Base-by-base conservation (phyloP, 192 early-diverging fungal genomes). In the Spizellomyces sp. region DNA sequence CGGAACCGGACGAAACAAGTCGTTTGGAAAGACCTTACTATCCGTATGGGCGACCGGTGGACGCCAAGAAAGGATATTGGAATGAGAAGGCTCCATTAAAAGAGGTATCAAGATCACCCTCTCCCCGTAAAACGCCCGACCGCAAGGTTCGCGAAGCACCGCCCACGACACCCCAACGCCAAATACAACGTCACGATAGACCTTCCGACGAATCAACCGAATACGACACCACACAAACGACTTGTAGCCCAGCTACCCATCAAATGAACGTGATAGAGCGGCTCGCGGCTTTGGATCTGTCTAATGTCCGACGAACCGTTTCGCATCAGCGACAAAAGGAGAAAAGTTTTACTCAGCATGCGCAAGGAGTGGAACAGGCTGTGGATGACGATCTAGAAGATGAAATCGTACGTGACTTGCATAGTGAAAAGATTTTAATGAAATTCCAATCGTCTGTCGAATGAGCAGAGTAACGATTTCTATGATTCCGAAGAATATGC, bases 211-310 rank as follows among this genome's bases (percentile, higher is more conserved):
- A 12, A 12, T 36, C 27, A 0, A 36, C 27, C 3, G 27, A 36
- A 36, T 36, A 36, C 27, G 50, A 54, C 50, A n/a, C 50, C 15
- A 15, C 14, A 61, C 59, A 14, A 15, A 14, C 17, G 21, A 36
- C 42, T 14, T 27, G 17, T 17, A 41, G 17, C 36, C 4, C 59
- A 36, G 42, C 59, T 7, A 61, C 59, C 5, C 43, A 63, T 27
- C 61, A 50, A 12, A 63, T 63, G 62, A 48, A 27, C 5, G 36
- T 64, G 19, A 64, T 63, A n/a, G 70, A 72, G 21, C 46, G 54
- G 0, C 70, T 72, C 2, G 70, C 70, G 6, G 46, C 70, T 15
- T 45, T 72, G 48, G 70, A 72, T 58, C 45, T 72, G 10, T 72
- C 70, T 4, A 15, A 60, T 14, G 70, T 72, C 17, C n/a, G 62